phyloP scores from a whole-genome alignment of 306 rosid species.

The Vigna nakashimae region DNA sequence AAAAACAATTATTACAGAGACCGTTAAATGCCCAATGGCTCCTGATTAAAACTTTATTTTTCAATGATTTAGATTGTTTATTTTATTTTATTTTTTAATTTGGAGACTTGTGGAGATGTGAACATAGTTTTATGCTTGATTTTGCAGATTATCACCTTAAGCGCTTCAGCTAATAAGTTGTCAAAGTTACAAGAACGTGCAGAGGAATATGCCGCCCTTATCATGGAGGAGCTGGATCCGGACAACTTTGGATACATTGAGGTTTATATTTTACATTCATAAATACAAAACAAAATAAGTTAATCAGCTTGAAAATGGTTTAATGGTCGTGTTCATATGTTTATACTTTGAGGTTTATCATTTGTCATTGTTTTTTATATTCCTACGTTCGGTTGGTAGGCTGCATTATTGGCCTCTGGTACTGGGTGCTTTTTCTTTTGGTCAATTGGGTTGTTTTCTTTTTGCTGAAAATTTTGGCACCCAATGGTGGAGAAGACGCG shows the following conservation, averaged over 20 bases:
- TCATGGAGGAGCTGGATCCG: constrained; percentile 96
- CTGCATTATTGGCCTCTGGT: constrained; percentile 3
- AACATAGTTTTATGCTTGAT: background rate
- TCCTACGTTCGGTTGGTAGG: constrained; percentile 1
- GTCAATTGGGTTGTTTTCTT: background rate
- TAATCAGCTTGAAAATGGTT: constrained; percentile 1
- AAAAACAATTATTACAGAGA: background rate
- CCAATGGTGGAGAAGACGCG: background rate
- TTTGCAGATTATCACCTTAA: constrained; percentile 73
- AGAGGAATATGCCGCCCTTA: constrained; percentile 88
- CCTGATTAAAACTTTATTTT: background rate
- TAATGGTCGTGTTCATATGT: background rate
- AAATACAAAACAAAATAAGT: constrained; percentile 21
- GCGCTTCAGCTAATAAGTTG: constrained; percentile 84
- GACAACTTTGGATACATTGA: constrained; percentile 75
- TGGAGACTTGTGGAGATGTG: constrained; percentile 2
- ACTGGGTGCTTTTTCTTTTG: background rate
- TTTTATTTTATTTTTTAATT: background rate
- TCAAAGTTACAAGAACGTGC: constrained; percentile 79
- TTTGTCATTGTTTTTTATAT: background rate
- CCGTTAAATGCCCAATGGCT: background rate
- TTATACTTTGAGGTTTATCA: background rate
- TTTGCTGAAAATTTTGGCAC: background rate
- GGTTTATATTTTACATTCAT: constrained; percentile 47
- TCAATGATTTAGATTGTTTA: background rate